Evolutionary conservation across 208 protist species (phyloP).

Genomic region (Wallacemonas sp.): DNA sequence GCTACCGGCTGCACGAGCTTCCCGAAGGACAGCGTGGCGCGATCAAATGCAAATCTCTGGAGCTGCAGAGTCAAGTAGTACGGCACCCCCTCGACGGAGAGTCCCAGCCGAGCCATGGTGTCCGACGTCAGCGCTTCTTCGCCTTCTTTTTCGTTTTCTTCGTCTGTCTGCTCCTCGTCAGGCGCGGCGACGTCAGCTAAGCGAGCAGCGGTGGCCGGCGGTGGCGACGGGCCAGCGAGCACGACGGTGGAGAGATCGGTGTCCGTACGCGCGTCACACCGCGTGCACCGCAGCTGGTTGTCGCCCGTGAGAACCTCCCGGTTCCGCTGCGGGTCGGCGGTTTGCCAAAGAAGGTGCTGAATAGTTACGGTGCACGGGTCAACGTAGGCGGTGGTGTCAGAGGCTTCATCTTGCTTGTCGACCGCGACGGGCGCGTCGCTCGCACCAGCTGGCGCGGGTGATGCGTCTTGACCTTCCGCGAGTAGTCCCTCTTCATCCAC

Average conservation of each 20-base stretch:
- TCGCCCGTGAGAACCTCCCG: slow-evolving; percentile 51
- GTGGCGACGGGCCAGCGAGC: neutral
- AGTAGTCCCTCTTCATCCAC: no score
- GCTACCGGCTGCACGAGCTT: slow-evolving; percentile 51
- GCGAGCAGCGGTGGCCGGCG: neutral
- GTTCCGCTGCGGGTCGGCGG: slow-evolving; percentile 32
- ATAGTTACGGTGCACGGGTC: slow-evolving; percentile 17
- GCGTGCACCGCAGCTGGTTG: slow-evolving; percentile 46
- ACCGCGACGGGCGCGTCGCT: no score
- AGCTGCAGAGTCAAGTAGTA: slow-evolving; percentile 58
- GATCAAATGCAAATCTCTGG: slow-evolving; percentile 60
- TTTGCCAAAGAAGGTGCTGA: slow-evolving; percentile 43
- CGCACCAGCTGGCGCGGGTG: neutral
- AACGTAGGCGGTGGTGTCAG: neutral
- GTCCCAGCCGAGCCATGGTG: neutral
- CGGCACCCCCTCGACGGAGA: slow-evolving; percentile 20
- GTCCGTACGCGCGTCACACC: slow-evolving; percentile 32
- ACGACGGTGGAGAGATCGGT: slow-evolving; percentile 38
- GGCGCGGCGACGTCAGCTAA: neutral
- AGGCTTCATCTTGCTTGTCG: no score
- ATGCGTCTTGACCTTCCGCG: no score
- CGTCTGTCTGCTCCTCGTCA: neutral
- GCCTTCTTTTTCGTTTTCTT: no score
- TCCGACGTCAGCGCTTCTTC: neutral
- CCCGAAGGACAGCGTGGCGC: slow-evolving; percentile 21